Evolutionary conservation across 768 basidiomycete genomes (phyloP).

Genomic region (Lentinula lateritia): DNA sequence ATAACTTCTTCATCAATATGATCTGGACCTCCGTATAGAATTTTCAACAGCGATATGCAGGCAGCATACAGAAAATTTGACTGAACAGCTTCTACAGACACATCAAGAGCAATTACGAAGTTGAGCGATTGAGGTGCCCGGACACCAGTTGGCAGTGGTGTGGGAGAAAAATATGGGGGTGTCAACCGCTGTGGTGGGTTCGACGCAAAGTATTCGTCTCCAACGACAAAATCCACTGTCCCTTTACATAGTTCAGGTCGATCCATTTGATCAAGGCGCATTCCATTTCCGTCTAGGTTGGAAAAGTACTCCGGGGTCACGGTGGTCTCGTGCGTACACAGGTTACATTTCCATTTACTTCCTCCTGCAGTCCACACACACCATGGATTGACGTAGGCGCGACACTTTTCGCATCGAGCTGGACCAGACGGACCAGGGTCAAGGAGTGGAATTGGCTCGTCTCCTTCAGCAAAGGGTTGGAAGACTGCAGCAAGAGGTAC

Average conservation of each 20-base stretch:
- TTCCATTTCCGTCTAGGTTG: conserved; percentile 70
- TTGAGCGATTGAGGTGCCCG: conserved; percentile 62
- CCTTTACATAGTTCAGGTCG: conserved; percentile 88
- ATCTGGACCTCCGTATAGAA: conserved; percentile 56
- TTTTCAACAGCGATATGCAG: conserved; percentile 54
- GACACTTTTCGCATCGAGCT: conserved; percentile 76
- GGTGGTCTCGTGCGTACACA: conserved; percentile 79
- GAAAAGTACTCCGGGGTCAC: conserved; percentile 84
- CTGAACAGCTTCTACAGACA: conserved; percentile 59
- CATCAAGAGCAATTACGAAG: conserved; percentile 85
- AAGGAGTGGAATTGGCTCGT: conserved; percentile 77
- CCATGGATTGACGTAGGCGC: conserved; percentile 94
- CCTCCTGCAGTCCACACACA: conserved; percentile 82
- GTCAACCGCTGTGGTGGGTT: conserved; percentile 52
- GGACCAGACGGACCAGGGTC: conserved; percentile 71
- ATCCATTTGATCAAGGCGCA: conserved; percentile 73
- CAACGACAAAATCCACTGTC: conserved; percentile 85
- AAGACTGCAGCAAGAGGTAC: conserved; percentile 82
- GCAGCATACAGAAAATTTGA: conserved; percentile 67
- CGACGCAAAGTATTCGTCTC: conserved; percentile 81
- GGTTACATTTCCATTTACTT: conserved; percentile 85
- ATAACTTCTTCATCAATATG: conserved; percentile 29
- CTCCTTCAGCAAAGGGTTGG: conserved; percentile 85
- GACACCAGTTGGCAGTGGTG: conserved; percentile 38
- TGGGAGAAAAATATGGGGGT: conserved; percentile 47